Percentiles rank a stretch among this genome's conserved stretches.
These are phyloP conservation scores for Penicillium sclerotigenum DNA, from an alignment of 2,329 filamentous ascomycete species.

Conservation along the genomic window DNA sequence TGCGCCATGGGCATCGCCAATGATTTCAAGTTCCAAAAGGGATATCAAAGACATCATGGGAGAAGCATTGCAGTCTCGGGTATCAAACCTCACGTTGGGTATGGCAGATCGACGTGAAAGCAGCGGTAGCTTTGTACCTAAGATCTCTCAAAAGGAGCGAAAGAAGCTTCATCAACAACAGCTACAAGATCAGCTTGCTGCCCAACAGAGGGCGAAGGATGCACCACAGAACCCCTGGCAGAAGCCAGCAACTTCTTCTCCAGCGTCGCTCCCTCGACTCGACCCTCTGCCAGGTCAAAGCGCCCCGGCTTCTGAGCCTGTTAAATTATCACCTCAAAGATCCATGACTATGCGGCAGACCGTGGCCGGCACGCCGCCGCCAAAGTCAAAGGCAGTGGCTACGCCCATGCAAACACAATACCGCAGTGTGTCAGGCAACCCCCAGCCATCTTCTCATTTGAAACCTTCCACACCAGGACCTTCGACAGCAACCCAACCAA, in stretches of 20 bases:
- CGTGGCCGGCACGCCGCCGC: conserved; percentile 47
- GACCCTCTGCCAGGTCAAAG: conserved; percentile 41
- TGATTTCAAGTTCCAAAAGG: conserved; percentile 60
- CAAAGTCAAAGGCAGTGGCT: conserved; percentile 25
- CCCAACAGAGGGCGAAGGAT: conserved; percentile 37
- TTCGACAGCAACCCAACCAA: conserved; percentile 31
- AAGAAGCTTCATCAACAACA: conserved; percentile 76
- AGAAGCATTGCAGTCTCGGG: conserved; percentile 52
- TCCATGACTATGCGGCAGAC: conserved; percentile 62
- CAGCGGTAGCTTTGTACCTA: conserved; percentile 48
- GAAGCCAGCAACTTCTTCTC: conserved; percentile 30
- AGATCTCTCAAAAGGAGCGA: conserved; percentile 86
- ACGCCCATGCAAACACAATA: conserved; percentile 49
- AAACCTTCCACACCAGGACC: conserved; percentile 21
- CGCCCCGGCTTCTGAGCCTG: conserved; percentile 12
- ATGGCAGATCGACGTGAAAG: conserved; percentile 48
- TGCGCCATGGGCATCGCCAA: conserved; percentile 53
- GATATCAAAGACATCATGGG: conserved; percentile 76
- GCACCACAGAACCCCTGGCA: conserved; percentile 62
- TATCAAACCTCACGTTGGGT: conserved; percentile 54
- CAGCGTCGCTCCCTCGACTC: conserved; percentile 13
- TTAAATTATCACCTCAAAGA: conserved; percentile 31
- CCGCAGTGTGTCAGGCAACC: conserved; percentile 28
- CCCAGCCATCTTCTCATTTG: conserved; percentile 12
- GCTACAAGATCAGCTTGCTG: conserved; percentile 41